These are phyloP conservation scores for Diplodia seriata DNA, from an alignment of 2,329 filamentous ascomycete genomes.

Conservation along the genomic window DNA sequence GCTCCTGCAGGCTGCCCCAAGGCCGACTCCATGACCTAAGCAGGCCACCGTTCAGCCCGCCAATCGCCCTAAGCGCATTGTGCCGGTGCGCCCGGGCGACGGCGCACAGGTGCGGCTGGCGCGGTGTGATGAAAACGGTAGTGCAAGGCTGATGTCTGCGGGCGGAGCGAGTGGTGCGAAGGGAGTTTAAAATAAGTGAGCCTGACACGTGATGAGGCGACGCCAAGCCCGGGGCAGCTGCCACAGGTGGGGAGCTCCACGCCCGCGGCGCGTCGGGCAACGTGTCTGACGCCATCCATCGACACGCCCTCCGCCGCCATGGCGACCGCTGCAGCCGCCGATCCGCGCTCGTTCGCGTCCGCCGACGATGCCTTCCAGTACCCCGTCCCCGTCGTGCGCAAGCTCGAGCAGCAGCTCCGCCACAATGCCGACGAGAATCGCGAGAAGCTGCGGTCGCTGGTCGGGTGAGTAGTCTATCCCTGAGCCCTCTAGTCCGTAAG, in stretches of 20 bases:
- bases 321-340: slow-evolving; percentile 61
- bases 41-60: background rate
- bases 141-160: slow-evolving; percentile 20
- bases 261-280: slow-evolving; percentile 10
- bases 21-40: slow-evolving; percentile 16
- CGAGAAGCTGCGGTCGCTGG: slow-evolving; percentile 69
- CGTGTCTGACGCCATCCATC: slow-evolving; percentile 21
- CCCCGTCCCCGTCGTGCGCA: slow-evolving; percentile 67
- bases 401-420: slow-evolving; percentile 69
- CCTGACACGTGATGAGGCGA: slow-evolving; percentile 10
- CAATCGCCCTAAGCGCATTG: background rate
- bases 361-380: slow-evolving; percentile 75
- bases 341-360: slow-evolving; percentile 62
- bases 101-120: slow-evolving; percentile 4
- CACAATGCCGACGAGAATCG: slow-evolving; percentile 67
- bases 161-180: background rate
- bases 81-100: background rate
- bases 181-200: background rate
- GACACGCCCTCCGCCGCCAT: slow-evolving; percentile 38
- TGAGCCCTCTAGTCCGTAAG: background rate
- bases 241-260: background rate
- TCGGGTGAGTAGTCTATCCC: slow-evolving; percentile 59
- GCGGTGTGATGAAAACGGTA: slow-evolving; percentile 5
- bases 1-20: slow-evolving; percentile 22
- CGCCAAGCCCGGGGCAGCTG: background rate